Evolutionary conservation across 441 rosid species (phyloP).

Genomic region (Gossypium aridum): DNA sequence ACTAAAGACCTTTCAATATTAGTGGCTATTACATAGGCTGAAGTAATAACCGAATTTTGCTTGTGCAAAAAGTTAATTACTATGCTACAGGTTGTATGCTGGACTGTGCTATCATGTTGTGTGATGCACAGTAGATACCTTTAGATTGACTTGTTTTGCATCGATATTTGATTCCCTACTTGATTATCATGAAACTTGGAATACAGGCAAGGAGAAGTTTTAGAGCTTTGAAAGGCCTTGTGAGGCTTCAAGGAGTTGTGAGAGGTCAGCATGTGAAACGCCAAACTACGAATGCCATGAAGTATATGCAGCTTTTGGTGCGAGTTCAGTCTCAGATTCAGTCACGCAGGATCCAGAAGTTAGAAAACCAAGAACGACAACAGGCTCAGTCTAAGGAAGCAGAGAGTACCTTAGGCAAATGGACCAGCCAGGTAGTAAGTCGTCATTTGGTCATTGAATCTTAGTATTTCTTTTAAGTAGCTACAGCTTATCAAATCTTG

Average conservation of each 20-base stretch:
- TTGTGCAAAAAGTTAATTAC: constrained; percentile 2
- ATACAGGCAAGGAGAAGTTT: constrained; percentile 84
- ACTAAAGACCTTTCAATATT: too few species aligned
- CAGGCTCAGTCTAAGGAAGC: constrained; percentile 46
- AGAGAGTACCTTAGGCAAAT: constrained; percentile 51
- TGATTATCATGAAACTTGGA: constrained; percentile 7
- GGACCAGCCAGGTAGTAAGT: constrained; percentile 47
- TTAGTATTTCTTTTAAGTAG: background rate
- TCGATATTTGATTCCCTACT: background rate
- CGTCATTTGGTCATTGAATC: background rate
- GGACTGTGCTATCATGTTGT: background rate
- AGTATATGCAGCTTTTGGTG: constrained; percentile 84
- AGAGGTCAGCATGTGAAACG: constrained; percentile 83
- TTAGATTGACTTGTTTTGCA: background rate
- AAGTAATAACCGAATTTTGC: background rate
- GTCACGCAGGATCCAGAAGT: constrained; percentile 81
- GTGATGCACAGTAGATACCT: background rate
- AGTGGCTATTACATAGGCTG: too few species aligned
- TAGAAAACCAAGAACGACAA: constrained; percentile 53
- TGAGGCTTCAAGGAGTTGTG: constrained; percentile 91
- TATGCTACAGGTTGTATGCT: background rate
- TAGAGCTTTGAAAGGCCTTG: constrained; percentile 82
- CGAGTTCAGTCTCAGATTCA: constrained; percentile 92
- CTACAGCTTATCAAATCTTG: background rate
- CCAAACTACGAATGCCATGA: constrained; percentile 80